Base-by-base conservation (phyloP, 768 basidiomycete species). In the Chiua virens region DNA sequence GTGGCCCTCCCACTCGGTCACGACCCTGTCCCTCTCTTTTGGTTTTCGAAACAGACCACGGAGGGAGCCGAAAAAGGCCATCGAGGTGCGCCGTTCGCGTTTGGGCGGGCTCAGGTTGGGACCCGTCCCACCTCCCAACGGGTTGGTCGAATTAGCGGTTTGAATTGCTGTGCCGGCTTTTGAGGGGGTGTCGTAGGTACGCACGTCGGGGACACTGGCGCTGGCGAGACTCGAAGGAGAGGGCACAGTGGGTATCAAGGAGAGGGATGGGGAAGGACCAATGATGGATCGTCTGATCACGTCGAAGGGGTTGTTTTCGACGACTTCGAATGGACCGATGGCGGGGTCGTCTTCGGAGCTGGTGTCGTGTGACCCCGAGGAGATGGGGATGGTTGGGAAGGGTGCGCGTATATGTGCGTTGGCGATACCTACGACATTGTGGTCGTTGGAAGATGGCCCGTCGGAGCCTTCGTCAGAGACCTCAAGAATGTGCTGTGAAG, bases 11-110 rank as follows among this genome's bases (percentile, higher is more conserved):
- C 54, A 59, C 7, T 56, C 57, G 0, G 17, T 30, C 11, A 9
- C 18, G n/a, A 34, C 2, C 20, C 36, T n/a, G 2, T 27, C 50
- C 22, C 56, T 45, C 9, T 55, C 59, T 23, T 53, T 59, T 1
- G 58, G 59, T 41, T 58, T 68, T 18, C 55, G 55, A 45, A 68
- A 68, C 5, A 68, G 49, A 14, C 66, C 64, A 0, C 58, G 60
- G 5, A 68, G 40, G 4, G 67, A 64, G 3, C 68, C 60, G 4
- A 68, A 57, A 28, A 68, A 59, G 1, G 55, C 52, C 23, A 53
- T 47, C 17, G 68, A 70, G 0, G 55, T 40, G 1, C 39, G 49
- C 1, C 57, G 66, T 35, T 64, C 58, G 25, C 66, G 64, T 41
- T 47, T 50, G 13, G 3, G 39, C 10, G 25, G 6, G 34, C 4